phyloP scores from a whole-genome alignment of 2,329 filamentous ascomycete genomes.

The Penicillium vulpinum region DNA sequence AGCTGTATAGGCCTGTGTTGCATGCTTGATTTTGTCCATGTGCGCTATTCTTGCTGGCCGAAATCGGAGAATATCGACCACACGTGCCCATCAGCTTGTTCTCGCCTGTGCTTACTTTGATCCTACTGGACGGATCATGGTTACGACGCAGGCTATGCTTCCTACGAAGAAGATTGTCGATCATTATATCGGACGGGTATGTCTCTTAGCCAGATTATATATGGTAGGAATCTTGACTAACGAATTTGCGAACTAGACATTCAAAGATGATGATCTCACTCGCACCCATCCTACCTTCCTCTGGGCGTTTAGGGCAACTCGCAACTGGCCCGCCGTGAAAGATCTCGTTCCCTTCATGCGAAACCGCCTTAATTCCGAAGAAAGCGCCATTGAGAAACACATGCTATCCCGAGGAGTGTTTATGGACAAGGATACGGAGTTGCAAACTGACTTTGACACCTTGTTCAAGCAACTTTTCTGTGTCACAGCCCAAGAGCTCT shows the following conservation, averaged over 20 bases:
- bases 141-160: slow-evolving; percentile 46
- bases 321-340: slow-evolving; percentile 71
- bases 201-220: slow-evolving; percentile 10
- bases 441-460: slow-evolving; percentile 69
- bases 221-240: slow-evolving; percentile 12
- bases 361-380: slow-evolving; percentile 61
- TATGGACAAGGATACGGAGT: slow-evolving; percentile 49
- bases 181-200: slow-evolving; percentile 67
- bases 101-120: slow-evolving; percentile 49
- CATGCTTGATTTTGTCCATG: slow-evolving; percentile 60
- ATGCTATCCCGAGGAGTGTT: slow-evolving; percentile 45
- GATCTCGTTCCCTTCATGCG: slow-evolving; percentile 72
- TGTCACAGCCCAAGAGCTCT: slow-evolving; percentile 72
- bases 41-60: slow-evolving; percentile 57
- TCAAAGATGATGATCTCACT: slow-evolving; percentile 72
- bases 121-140: slow-evolving; percentile 46
- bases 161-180: slow-evolving; percentile 70
- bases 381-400: slow-evolving; percentile 50
- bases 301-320: slow-evolving; percentile 81
- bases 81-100: slow-evolving; percentile 62
- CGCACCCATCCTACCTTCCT: slow-evolving; percentile 77
- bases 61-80: slow-evolving; percentile 55
- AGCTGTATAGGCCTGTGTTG: slow-evolving; percentile 56
- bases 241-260: slow-evolving; percentile 40
- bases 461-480: slow-evolving; percentile 84